phyloP scores from a whole-genome alignment of 106 monocot species.

The Dioscorea dumetorum region DNA sequence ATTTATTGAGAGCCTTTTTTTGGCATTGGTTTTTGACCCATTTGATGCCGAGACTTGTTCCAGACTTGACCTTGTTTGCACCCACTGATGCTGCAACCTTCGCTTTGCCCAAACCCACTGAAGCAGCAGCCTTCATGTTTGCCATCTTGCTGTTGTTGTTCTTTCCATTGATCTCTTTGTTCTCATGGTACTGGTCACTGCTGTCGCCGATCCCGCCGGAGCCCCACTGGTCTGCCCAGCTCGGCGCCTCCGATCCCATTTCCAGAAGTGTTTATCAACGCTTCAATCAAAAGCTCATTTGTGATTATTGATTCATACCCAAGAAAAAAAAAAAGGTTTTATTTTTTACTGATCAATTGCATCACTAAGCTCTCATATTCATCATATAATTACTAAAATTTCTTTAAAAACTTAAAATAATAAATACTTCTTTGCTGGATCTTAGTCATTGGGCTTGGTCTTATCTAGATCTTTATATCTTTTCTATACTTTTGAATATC shows the following conservation, averaged over 20 bases:
- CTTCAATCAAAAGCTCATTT: too few species aligned
- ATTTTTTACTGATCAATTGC: too few species aligned
- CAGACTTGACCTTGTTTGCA: constrained; percentile 57
- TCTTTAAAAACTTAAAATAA: too few species aligned
- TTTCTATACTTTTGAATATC: too few species aligned
- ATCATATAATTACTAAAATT: too few species aligned
- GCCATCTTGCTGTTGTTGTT: constrained; percentile 37
- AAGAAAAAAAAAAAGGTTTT: too few species aligned
- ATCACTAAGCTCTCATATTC: too few species aligned
- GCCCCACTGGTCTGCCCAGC: constrained; percentile 45
- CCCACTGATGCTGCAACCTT: constrained; percentile 43
- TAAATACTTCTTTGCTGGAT: too few species aligned
- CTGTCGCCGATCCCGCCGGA: constrained; percentile 11
- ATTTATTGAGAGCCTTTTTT: constrained; percentile 53
- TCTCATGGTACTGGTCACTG: background rate
- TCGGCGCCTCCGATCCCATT: constrained; percentile 42
- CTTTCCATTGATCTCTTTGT: constrained; percentile 2
- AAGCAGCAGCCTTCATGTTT: constrained; percentile 42
- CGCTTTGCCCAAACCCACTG: constrained; percentile 34
- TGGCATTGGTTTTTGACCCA: constrained; percentile 72
- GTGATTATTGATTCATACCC: too few species aligned
- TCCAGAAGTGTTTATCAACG: background rate
- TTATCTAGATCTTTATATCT: too few species aligned
- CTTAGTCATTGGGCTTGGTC: too few species aligned
- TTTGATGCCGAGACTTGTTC: constrained; percentile 38